Evolutionary conservation across 306 rosid genomes (phyloP), one percentile per base, ranked within the genome.

Genomic region (Biancaea sappan): DNA sequence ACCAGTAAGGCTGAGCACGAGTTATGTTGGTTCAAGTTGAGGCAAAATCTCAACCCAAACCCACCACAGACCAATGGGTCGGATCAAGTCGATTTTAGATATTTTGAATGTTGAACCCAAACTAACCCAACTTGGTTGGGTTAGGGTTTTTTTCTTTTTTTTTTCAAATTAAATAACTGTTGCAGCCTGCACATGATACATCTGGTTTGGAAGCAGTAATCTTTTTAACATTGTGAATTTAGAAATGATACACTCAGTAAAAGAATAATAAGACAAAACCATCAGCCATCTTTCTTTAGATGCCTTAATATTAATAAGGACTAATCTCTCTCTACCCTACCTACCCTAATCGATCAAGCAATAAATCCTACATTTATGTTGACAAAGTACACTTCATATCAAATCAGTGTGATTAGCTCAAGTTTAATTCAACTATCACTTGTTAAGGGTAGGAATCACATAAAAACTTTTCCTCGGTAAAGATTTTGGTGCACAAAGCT

Each of bases 191-290:
- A n/a, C n/a, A n/a, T n/a, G n/a, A n/a, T n/a, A n/a, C n/a, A n/a
- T n/a, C n/a, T n/a, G n/a, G n/a, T n/a, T n/a, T n/a, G n/a, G n/a
- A n/a, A n/a, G n/a, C n/a, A n/a, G n/a, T n/a, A n/a, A n/a, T n/a
- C n/a, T n/a, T n/a, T n/a, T n/a, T n/a, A n/a, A n/a, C n/a, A n/a
- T n/a, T n/a, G n/a, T n/a, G n/a, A n/a, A n/a, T n/a, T n/a, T n/a
- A 69, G 76, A 84, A 81, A 84, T 80, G 69, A 72, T n/a, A n/a
- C n/a, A n/a, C n/a, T 26, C 13, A 43, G 54, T 37, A 31, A 19
- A n/a, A 56, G 24, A 59, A 59, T 43, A 43, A 43, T 18, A 34
- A 59, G 66, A 34, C 44, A 32, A 18, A 50, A 32, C 12, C 0
- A n/a, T 31, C 43, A 8, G 38, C 32, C 66, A 8, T 59, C 66